Percentiles rank a stretch among this genome's conserved stretches.
These are phyloP conservation scores for Abelmoschus esculentus DNA, from an alignment of 345 rosid species.

Conservation along the genomic window DNA sequence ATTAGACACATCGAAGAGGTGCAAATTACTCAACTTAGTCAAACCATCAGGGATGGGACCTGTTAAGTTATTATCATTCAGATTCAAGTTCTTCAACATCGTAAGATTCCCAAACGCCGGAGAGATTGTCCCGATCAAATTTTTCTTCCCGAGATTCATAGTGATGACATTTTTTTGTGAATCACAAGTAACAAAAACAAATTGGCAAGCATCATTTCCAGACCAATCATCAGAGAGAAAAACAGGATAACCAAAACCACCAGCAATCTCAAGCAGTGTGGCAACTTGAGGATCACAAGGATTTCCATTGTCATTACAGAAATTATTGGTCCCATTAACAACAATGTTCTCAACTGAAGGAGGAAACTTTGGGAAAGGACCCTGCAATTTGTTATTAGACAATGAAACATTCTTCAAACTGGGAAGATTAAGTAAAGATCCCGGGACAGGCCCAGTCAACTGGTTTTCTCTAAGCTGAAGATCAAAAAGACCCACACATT, in stretches of 20 bases:
- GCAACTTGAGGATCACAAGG: constrained; percentile 57
- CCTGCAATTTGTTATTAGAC: constrained; percentile 64
- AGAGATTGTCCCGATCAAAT: constrained; percentile 49
- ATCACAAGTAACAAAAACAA: constrained; percentile 51
- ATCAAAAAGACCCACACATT: constrained; percentile 42
- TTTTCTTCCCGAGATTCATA: constrained; percentile 41
- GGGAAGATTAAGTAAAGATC: constrained; percentile 28
- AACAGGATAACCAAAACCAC: constrained; percentile 54
- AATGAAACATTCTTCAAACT: constrained; percentile 38
- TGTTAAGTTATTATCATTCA: constrained; percentile 52
- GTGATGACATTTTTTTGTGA: constrained; percentile 25
- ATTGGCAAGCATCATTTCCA: constrained; percentile 63
- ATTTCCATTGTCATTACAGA: constrained; percentile 30
- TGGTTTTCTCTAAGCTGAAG: constrained; percentile 67
- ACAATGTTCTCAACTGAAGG: constrained; percentile 15
- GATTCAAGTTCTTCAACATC: constrained; percentile 32
- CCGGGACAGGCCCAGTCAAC: constrained; percentile 57
- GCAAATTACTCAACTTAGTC: constrained; percentile 37
- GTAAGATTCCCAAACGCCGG: constrained; percentile 51
- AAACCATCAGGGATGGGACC: constrained; percentile 55
- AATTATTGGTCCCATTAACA: constrained; percentile 29
- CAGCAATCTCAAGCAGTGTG: constrained; percentile 47
- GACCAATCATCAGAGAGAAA: constrained; percentile 53
- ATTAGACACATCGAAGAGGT: constrained; percentile 52
- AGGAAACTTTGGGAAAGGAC: constrained; percentile 42